Conservation (phyloP, 805 yeast genomes). For the Pichia occidentalis region DNA sequence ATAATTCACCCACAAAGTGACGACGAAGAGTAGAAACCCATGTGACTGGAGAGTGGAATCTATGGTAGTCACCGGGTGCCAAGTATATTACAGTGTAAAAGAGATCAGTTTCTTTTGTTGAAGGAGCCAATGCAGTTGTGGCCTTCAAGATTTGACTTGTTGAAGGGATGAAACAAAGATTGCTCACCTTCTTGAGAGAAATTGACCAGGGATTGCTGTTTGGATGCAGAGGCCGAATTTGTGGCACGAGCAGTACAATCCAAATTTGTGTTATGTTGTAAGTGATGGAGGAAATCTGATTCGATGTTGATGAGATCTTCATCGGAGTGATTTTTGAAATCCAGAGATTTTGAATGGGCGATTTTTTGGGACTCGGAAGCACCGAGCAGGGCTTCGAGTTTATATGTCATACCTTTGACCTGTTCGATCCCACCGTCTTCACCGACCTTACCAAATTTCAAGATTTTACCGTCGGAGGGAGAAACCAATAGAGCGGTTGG, state of each 20-base stretch:
- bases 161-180: constrained; percentile 31
- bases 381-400: constrained; percentile 84
- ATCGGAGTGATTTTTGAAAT: constrained; percentile 10
- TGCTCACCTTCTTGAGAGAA: constrained; percentile 68
- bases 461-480: constrained; percentile 90
- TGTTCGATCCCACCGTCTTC: constrained; percentile 88
- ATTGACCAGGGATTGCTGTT: constrained; percentile 24
- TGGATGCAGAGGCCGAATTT: not conserved
- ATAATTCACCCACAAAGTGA: constrained; percentile 92
- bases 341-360: constrained; percentile 34
- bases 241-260: constrained; percentile 10
- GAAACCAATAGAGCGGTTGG: constrained; percentile 62
- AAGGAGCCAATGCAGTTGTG: constrained; percentile 17
- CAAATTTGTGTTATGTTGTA: constrained; percentile 13
- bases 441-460: constrained; percentile 69
- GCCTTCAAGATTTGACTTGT: constrained; percentile 22
- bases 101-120: constrained; percentile 47
- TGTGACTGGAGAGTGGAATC: constrained; percentile 90
- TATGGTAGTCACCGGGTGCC: constrained; percentile 98
- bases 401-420: constrained; percentile 93
- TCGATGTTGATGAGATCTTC: constrained; percentile 10
- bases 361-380: constrained; percentile 35
- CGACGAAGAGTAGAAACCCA: constrained; percentile 95
- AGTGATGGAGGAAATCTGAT: constrained; percentile 9
- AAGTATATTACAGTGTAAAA: constrained; percentile 88